These are phyloP conservation scores for Hydnum rufescens DNA, from an alignment of 768 basidiomycete genomes.

Conservation along the genomic window DNA sequence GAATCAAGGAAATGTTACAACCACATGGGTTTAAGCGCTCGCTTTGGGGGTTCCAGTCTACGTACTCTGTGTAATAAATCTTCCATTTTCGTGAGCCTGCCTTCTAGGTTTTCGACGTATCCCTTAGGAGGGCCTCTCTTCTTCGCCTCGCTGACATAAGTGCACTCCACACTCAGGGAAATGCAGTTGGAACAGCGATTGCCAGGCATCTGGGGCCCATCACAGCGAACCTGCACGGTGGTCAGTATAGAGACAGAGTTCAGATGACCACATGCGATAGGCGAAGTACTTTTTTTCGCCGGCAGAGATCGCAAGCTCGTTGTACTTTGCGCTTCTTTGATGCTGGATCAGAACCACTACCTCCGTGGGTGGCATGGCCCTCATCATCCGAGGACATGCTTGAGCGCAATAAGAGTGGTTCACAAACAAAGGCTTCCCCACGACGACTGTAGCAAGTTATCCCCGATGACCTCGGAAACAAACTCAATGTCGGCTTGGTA, in stretches of 20 bases:
- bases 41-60: slow-evolving; percentile 2
- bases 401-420: too few species aligned
- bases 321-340: slow-evolving; percentile 62
- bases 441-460: too few species aligned
- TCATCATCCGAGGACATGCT: too few species aligned
- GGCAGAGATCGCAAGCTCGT: slow-evolving; percentile 64
- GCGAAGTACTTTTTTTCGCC: slow-evolving; percentile 56
- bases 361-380: too few species aligned
- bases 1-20: background rate
- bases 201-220: slow-evolving; percentile 14
- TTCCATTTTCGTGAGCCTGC: slow-evolving; percentile 32
- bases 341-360: too few species aligned
- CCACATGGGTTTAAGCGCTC: too few species aligned
- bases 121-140: slow-evolving; percentile 49
- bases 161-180: slow-evolving; percentile 27
- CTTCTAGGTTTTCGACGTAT: slow-evolving; percentile 39
- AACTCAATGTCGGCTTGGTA: too few species aligned
- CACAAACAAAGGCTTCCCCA: too few species aligned
- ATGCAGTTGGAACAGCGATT: slow-evolving; percentile 16
- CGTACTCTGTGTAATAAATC: slow-evolving; percentile 24
- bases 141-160: slow-evolving; percentile 21
- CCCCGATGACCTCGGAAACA: too few species aligned
- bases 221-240: slow-evolving; percentile 38
- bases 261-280: slow-evolving; percentile 3
- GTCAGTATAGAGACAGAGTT: background rate